phyloP scores from a whole-genome alignment of 257 asterid species.

The Capsicum chinense region DNA sequence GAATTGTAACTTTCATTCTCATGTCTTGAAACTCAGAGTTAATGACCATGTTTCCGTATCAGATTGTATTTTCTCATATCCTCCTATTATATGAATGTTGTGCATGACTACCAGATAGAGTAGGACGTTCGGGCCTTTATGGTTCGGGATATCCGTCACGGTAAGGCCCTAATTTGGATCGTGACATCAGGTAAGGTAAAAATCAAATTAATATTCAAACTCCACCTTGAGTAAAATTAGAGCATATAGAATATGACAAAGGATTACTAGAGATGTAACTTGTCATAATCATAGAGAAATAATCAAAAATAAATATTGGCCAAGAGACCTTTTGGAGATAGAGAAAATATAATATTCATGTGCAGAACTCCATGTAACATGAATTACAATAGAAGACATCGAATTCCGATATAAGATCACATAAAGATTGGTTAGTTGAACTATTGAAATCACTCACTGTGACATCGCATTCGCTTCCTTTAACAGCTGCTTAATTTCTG shows the following conservation, averaged over 20 bases:
- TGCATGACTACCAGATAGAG: too few relatives aligned
- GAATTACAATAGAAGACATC: background rate
- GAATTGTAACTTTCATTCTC: too few relatives aligned
- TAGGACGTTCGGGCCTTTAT: too few relatives aligned
- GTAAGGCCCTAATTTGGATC: too few relatives aligned
- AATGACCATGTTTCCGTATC: too few relatives aligned
- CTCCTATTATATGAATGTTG: too few relatives aligned
- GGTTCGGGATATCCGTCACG: too few relatives aligned
- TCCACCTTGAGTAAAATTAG: background rate
- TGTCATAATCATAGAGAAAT: constrained; percentile 14
- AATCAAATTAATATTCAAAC: background rate
- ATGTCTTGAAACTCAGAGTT: too few relatives aligned
- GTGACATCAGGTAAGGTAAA: too few relatives aligned
- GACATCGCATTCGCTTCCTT: constrained; percentile 79
- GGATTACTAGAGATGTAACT: background rate
- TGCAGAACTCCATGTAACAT: background rate
- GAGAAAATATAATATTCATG: background rate
- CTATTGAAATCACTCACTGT: constrained; percentile 54
- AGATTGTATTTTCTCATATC: too few relatives aligned
- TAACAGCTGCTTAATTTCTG: constrained; percentile 72
- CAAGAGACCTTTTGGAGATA: background rate
- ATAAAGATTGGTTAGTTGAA: background rate
- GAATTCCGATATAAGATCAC: background rate
- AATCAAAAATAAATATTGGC: background rate
- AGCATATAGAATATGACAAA: background rate